phyloP scores from a whole-genome alignment of 805 yeast species.

The Candida taoyuanica region DNA sequence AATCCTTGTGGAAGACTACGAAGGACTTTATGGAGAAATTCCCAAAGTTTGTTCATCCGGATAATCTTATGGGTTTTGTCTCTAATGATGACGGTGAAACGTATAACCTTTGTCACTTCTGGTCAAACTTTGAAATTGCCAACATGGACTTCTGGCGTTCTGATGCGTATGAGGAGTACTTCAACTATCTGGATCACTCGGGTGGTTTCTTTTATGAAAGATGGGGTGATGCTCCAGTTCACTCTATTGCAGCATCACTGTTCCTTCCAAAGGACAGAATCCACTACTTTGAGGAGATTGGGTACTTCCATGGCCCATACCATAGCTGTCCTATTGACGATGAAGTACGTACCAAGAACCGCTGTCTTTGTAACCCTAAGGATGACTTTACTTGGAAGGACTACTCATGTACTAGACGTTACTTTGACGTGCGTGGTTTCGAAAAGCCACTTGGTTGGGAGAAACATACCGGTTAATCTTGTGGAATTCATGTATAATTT shows the following conservation, averaged over 20 bases:
- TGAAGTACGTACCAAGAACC: conserved; percentile 49
- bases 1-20: conserved; percentile 73
- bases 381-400: conserved; percentile 74
- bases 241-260: conserved; percentile 79
- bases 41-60: conserved; percentile 54
- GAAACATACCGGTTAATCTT: conserved; percentile 40
- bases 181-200: conserved; percentile 66
- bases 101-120: conserved; percentile 82
- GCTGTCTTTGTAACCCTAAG: conserved; percentile 67
- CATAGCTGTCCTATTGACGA: conserved; percentile 71
- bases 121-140: conserved; percentile 89
- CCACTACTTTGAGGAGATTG: conserved; percentile 81
- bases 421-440: conserved; percentile 48
- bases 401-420: conserved; percentile 68
- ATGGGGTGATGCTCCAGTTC: conserved; percentile 96
- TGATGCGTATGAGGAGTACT: conserved; percentile 65
- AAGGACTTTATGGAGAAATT: conserved; percentile 51
- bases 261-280: conserved; percentile 66
- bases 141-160: conserved; percentile 70
- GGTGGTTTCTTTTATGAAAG: conserved; percentile 94
- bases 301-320: conserved; percentile 82
- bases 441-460: conserved; percentile 71
- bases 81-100: conserved; percentile 66
- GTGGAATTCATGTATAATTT: too few relatives aligned
- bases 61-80: conserved; percentile 66